Base-by-base conservation (phyloP, 331 rosid species). In the Prunus yedoensis region DNA sequence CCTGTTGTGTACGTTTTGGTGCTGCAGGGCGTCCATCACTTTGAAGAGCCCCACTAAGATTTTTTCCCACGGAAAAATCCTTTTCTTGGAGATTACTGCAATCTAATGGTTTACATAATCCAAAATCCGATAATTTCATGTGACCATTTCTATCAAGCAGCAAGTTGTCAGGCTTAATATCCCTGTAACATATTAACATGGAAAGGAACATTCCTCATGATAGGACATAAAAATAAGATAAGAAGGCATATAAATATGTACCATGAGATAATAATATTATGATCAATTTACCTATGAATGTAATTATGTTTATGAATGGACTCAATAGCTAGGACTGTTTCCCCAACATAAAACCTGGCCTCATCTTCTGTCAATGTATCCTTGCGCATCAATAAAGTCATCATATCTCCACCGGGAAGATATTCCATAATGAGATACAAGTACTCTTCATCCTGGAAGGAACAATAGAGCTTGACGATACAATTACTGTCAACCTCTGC, bases 391-490 rank as follows among this genome's bases (percentile, higher is more conserved):
- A 95, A 88, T 75, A 95, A 88, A 56, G 99, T 95, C 99, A 95
- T 95, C 99, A 95, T 92, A 81, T 95, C 99, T 59, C 99, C 98
- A 74, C 99, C 99, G 74, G 99, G 98, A 58, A 92, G 93, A 87
- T 95, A 95, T 85, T 95, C 97, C 99, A 95, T 95, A 71, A 95
- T 88, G 71, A 95, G 99, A 86, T 92, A 95, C 77, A 95, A 77
- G 82, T 82, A 90, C 73, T 90, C 97, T 62, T 94, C 94, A 80
- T 94, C 99, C 86, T 94, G 99, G 82, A 94, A 94, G 54, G 99
- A 94, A 77, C 86, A 94, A 74, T 91, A 94, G 60, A 94, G 96
- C 85, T 92, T 94, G 47, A 95, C 97, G 15, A 95, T 92, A 87
- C 96, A 92, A 79, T 89, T 95, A 85, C 99, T 95, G 75, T 95